Conservation (phyloP, 1,284 basidiomycete species). For the Hymenochaete sp. region DNA sequence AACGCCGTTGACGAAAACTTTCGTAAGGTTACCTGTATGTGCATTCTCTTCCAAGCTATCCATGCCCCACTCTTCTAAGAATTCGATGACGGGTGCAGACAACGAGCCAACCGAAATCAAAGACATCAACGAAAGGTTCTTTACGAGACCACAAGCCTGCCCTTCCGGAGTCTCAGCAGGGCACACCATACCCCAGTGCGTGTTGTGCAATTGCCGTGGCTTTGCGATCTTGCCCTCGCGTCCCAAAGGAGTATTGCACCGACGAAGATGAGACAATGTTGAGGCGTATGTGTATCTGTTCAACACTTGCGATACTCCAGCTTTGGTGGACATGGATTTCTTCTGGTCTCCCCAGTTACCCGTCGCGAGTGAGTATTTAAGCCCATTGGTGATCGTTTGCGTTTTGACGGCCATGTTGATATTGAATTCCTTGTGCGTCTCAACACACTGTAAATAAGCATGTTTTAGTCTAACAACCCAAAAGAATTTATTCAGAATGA, state of each 20-base stretch:
- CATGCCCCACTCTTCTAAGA: slow-evolving; percentile 97
- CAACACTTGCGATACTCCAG: slow-evolving; percentile 97
- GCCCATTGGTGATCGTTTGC: slow-evolving; percentile 95
- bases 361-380: slow-evolving; percentile 96
- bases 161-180: slow-evolving; percentile 99
- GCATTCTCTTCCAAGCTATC: slow-evolving; percentile 89
- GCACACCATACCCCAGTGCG: slow-evolving; percentile 99
- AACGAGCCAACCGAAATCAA: slow-evolving; percentile 97
- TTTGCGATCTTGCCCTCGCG: slow-evolving; percentile 99
- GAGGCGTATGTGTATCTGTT: slow-evolving; percentile 99
- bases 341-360: slow-evolving; percentile 99
- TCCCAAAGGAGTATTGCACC: slow-evolving; percentile 96
- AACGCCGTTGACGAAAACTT: slow-evolving; percentile 98
- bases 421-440: slow-evolving; percentile 94
- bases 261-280: slow-evolving; percentile 94
- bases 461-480: background rate
- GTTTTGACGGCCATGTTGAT: slow-evolving; percentile 89
- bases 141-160: slow-evolving; percentile 97
- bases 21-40: slow-evolving; percentile 79
- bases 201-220: slow-evolving; percentile 98
- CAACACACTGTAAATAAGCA: slow-evolving; percentile 67
- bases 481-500: background rate
- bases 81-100: slow-evolving; percentile 95
- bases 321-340: slow-evolving; percentile 96
- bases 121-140: slow-evolving; percentile 96